Conservation (phyloP, 2,329 filamentous ascomycete species). For the Decorospora gaudefroyi region DNA sequence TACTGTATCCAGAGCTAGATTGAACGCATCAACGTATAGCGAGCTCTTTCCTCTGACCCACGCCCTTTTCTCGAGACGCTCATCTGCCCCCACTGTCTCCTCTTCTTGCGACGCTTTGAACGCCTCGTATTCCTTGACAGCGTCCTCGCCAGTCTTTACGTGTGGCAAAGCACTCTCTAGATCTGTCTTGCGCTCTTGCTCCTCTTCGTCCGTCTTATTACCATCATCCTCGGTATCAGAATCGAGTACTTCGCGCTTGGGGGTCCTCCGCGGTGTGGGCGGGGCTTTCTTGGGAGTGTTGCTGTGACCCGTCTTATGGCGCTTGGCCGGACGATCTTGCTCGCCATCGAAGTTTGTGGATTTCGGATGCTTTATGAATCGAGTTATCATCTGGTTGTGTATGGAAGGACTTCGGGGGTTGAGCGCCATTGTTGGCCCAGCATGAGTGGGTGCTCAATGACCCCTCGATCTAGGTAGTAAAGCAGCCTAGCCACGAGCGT, state of each 20-base stretch:
- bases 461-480: slow-evolving; percentile 11
- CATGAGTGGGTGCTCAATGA: slow-evolving; percentile 7
- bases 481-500: slow-evolving; percentile 8
- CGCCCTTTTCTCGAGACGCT: slow-evolving; percentile 59
- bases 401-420: slow-evolving; percentile 50
- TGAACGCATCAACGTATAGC: slow-evolving; percentile 97
- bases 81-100: slow-evolving; percentile 48
- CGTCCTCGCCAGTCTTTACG: slow-evolving; percentile 66
- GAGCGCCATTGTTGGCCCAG: slow-evolving; percentile 40
- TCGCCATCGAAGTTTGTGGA: slow-evolving; percentile 52
- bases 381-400: slow-evolving; percentile 56
- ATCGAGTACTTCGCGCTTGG: slow-evolving; percentile 45
- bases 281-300: slow-evolving; percentile 23
- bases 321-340: slow-evolving; percentile 50
- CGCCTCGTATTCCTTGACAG: slow-evolving; percentile 78
- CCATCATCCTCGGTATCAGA: slow-evolving; percentile 49
- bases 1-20: slow-evolving; percentile 86
- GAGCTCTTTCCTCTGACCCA: slow-evolving; percentile 83
- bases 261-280: slow-evolving; percentile 28
- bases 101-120: slow-evolving; percentile 62
- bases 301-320: slow-evolving; percentile 44
- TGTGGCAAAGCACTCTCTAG: slow-evolving; percentile 73
- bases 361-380: slow-evolving; percentile 51
- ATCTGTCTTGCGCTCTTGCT: slow-evolving; percentile 60
- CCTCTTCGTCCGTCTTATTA: slow-evolving; percentile 33